These are phyloP conservation scores for Orbilia ellipsospora DNA, from an alignment of 2,329 filamentous ascomycete species.

Conservation along the genomic window DNA sequence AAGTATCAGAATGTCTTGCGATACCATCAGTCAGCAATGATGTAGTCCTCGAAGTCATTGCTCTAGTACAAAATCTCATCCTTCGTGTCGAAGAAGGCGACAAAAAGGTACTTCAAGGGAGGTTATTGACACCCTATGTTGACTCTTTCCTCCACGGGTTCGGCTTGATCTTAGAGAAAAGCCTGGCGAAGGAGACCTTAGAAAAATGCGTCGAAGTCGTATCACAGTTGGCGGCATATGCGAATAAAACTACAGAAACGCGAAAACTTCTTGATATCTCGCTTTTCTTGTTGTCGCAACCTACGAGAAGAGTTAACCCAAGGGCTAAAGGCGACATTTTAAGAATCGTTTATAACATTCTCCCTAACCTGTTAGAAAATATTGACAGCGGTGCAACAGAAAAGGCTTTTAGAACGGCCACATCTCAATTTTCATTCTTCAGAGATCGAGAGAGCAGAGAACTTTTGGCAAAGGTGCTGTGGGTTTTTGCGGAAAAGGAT, in stretches of 20 bases:
- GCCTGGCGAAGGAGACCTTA: slow-evolving; percentile 77
- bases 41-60: slow-evolving; percentile 83
- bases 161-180: slow-evolving; percentile 73
- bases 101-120: slow-evolving; percentile 67
- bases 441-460: slow-evolving; percentile 81
- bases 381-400: slow-evolving; percentile 70
- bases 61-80: slow-evolving; percentile 77
- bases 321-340: slow-evolving; percentile 84
- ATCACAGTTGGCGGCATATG: slow-evolving; percentile 77
- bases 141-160: slow-evolving; percentile 75
- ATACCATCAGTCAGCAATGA: slow-evolving; percentile 82
- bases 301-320: slow-evolving; percentile 82
- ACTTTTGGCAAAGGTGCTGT: slow-evolving; percentile 77
- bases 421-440: slow-evolving; percentile 89
- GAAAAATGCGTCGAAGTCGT: slow-evolving; percentile 82
- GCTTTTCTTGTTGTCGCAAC: slow-evolving; percentile 83
- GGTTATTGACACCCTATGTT: slow-evolving; percentile 70
- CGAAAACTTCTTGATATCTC: slow-evolving; percentile 82
- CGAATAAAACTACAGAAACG: slow-evolving; percentile 75
- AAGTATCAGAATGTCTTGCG: slow-evolving; percentile 77
- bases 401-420: slow-evolving; percentile 77
- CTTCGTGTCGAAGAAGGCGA: slow-evolving; percentile 68
- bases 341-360: slow-evolving; percentile 81
- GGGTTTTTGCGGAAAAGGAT: slow-evolving; percentile 75
- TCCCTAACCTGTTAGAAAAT: slow-evolving; percentile 72